A percentile compares a stretch with the other conserved stretches of the same genome.
phyloP scores from a whole-genome alignment of 176 grass and related monocot species.

The Bolboschoenus planiculmis region DNA sequence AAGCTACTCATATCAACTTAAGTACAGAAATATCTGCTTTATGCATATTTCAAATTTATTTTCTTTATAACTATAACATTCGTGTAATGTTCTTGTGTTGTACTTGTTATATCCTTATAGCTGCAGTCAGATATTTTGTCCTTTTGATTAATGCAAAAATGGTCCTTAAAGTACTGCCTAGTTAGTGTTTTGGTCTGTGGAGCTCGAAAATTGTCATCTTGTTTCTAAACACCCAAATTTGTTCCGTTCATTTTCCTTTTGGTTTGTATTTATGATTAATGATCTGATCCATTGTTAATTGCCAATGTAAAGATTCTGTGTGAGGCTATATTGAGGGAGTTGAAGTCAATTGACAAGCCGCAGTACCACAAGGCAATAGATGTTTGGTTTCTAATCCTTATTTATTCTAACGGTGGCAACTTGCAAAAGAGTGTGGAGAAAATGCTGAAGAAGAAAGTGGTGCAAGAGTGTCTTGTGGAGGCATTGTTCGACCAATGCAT shows the following conservation, averaged over 20 bases:
- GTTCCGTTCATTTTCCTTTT: not conserved
- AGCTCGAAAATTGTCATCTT: not conserved
- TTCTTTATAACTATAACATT: not conserved
- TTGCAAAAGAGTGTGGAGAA: conserved; percentile 68
- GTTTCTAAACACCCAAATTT: too few species aligned
- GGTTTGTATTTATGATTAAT: conserved; percentile 1
- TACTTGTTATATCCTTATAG: not conserved
- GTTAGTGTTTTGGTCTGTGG: not conserved
- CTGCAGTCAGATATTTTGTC: not conserved
- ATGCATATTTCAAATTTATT: not conserved
- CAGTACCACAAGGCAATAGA: conserved; percentile 71
- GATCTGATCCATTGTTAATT: not conserved
- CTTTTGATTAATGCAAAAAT: not conserved
- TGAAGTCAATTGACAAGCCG: conserved; percentile 56
- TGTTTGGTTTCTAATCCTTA: conserved; percentile 84
- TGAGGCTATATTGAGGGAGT: conserved; percentile 67
- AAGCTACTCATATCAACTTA: not conserved
- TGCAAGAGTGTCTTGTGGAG: conserved; percentile 48
- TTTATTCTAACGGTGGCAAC: conserved; percentile 64
- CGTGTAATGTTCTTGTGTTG: not conserved
- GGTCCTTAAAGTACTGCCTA: not conserved
- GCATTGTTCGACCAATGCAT: conserved; percentile 79
- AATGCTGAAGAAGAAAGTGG: conserved; percentile 75
- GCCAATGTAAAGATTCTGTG: conserved; percentile 50
- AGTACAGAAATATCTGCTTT: not conserved